phyloP scores from a whole-genome alignment of 495 filamentous ascomycete genomes.

The Chlorociboria aeruginascens region DNA sequence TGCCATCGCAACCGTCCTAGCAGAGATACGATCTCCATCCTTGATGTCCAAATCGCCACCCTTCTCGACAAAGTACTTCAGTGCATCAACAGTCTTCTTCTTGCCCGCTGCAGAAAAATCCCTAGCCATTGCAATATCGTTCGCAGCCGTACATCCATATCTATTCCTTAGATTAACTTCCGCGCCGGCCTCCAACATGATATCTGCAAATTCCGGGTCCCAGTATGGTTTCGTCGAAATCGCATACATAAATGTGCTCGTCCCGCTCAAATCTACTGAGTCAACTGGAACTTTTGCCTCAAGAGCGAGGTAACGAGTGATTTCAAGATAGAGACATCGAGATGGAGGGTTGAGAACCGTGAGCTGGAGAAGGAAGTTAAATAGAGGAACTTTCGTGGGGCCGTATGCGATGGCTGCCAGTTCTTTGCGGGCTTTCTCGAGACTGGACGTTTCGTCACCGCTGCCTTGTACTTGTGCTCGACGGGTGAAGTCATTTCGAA shows the following conservation, averaged over 20 bases:
- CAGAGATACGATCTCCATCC: neutral
- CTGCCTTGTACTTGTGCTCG: no score
- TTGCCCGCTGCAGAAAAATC: neutral
- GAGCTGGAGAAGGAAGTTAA: conserved; percentile 3
- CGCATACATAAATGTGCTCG: neutral
- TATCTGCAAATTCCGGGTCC: neutral
- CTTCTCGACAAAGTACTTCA: conserved; percentile 1
- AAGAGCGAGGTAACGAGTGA: neutral
- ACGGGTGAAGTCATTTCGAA: no score
- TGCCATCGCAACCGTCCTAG: neutral
- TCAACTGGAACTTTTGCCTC: conserved; percentile 1
- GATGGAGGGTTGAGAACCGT: neutral
- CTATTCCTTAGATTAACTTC: conserved; percentile 1
- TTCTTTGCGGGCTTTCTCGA: neutral
- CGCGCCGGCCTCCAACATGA: neutral
- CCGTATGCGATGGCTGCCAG: neutral
- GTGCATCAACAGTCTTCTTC: neutral
- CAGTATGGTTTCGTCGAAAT: conserved; percentile 6
- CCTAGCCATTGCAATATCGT: conserved; percentile 4
- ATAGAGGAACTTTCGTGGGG: neutral
- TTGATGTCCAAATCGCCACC: conserved; percentile 2
- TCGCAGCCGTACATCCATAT: conserved; percentile 1
- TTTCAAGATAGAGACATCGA: neutral
- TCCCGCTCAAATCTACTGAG: conserved; percentile 1
- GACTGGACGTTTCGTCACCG: no score